phyloP scores from a whole-genome alignment of 805 yeast species.

The Nakazawaea wickerhamii region DNA sequence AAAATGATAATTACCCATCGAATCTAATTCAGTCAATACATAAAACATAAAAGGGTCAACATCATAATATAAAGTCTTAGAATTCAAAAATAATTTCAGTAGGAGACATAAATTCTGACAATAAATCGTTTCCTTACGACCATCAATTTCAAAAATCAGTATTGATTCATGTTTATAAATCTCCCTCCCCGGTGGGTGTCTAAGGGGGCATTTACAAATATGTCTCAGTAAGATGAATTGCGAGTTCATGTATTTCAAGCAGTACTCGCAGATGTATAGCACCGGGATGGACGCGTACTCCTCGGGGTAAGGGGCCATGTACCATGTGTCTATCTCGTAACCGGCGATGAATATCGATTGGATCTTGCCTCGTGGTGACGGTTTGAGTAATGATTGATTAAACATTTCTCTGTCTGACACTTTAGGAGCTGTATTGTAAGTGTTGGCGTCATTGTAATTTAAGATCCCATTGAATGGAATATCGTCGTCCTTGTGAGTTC shows the following conservation, averaged over 20 bases:
- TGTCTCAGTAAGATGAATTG: conserved; percentile 68
- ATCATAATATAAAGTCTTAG: conserved; percentile 89
- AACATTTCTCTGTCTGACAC: conserved; percentile 45
- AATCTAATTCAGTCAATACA: conserved; percentile 67
- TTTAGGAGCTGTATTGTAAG: conserved; percentile 57
- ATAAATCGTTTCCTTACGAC: conserved; percentile 71
- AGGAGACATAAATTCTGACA: conserved; percentile 88
- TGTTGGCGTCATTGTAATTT: conserved; percentile 51
- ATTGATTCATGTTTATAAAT: conserved; percentile 68
- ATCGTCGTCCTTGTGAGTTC: conserved; percentile 42
- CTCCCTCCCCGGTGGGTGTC: conserved; percentile 87
- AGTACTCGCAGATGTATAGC: conserved; percentile 76
- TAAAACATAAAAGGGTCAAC: conserved; percentile 94
- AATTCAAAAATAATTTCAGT: conserved; percentile 84
- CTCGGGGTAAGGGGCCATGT: conserved; percentile 88
- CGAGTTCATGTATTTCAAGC: conserved; percentile 73
- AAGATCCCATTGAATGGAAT: conserved; percentile 67
- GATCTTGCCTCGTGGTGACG: conserved; percentile 34
- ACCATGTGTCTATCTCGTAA: conserved; percentile 84
- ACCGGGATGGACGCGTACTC: conserved; percentile 61
- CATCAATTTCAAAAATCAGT: conserved; percentile 90
- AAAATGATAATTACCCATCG: conserved; percentile 53
- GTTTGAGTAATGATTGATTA: conserved; percentile 31
- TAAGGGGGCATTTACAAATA: conserved; percentile 60
- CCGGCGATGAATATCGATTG: conserved; percentile 65